A percentile compares a stretch with the other conserved stretches of the same genome.
Conservation (phyloP, 163 green algal species). For the Prototheca cutis region DNA sequence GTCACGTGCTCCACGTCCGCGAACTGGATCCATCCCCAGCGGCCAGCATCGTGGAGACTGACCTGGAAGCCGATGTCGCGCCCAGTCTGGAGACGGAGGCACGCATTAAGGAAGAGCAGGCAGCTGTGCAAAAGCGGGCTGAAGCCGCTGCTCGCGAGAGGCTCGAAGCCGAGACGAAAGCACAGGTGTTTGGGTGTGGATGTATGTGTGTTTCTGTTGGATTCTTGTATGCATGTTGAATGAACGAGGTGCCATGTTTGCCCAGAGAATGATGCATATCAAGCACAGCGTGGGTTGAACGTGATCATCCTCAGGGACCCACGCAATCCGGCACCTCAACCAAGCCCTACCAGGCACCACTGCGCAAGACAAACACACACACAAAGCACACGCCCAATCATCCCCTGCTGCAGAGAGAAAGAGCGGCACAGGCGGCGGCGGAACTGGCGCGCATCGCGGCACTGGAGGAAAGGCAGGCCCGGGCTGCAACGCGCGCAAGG, state of each 20-base stretch:
- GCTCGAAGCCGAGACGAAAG: conserved; percentile 15
- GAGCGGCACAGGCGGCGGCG: conserved; percentile 10
- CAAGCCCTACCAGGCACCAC: too few species aligned
- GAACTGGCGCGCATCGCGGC: not conserved
- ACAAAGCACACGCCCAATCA: not conserved
- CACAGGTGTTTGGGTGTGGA: conserved; percentile 27
- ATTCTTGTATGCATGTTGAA: too few species aligned
- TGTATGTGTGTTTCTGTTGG: conserved; percentile 6
- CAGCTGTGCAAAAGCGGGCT: conserved; percentile 10
- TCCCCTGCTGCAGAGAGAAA: not conserved
- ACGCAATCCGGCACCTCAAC: too few species aligned
- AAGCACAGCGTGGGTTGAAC: not conserved
- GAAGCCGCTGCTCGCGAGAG: conserved; percentile 14
- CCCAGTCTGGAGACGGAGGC: conserved; percentile 40
- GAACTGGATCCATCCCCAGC: conserved; percentile 47
- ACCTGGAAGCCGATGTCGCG: conserved; percentile 56
- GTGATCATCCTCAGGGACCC: too few species aligned
- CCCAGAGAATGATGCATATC: too few species aligned
- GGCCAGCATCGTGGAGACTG: conserved; percentile 62
- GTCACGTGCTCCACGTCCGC: conserved; percentile 33
- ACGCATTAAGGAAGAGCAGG: conserved; percentile 20
- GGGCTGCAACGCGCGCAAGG: conserved; percentile 27
- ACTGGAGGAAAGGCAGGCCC: conserved; percentile 12
- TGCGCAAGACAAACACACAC: not conserved
- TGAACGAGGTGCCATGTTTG: too few species aligned